Evolutionary conservation across 192 early-diverging fungal species (phyloP).

Genomic region (Backusella westeae): DNA sequence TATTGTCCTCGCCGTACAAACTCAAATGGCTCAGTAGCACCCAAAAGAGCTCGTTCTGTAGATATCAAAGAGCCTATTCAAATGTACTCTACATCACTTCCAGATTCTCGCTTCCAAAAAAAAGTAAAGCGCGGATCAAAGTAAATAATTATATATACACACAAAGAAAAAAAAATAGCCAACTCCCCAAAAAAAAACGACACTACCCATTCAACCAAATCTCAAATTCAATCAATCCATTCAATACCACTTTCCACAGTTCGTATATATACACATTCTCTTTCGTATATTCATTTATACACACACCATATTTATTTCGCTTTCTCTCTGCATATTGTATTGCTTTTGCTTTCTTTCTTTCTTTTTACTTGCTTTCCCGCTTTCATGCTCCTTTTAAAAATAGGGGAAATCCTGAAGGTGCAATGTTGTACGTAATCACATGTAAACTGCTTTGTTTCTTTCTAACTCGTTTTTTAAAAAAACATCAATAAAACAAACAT

Average conservation of each 20-base stretch:
- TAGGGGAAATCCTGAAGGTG: neutral
- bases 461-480: neutral
- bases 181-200: neutral
- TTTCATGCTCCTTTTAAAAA: slow-evolving; percentile 6
- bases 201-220: neutral
- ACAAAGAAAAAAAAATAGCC: neutral
- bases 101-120: slow-evolving; percentile 8
- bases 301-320: neutral
- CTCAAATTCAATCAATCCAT: neutral
- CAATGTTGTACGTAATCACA: neutral
- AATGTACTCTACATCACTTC: neutral
- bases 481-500: neutral
- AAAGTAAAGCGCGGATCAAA: slow-evolving; percentile 7
- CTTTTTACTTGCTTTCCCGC: neutral
- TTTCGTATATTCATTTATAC: neutral
- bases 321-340: neutral
- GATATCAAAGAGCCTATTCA: slow-evolving; percentile 1
- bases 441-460: slow-evolving; percentile 2
- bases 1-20: slow-evolving; percentile 33
- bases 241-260: neutral
- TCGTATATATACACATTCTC: neutral
- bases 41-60: neutral
- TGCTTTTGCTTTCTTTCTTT: neutral
- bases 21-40: neutral
- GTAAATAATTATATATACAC: slow-evolving; percentile 4